Evolutionary conservation across 306 rosid species (phyloP), one percentile per base, ranked within the genome.

Genomic region (Neltuma alba): DNA sequence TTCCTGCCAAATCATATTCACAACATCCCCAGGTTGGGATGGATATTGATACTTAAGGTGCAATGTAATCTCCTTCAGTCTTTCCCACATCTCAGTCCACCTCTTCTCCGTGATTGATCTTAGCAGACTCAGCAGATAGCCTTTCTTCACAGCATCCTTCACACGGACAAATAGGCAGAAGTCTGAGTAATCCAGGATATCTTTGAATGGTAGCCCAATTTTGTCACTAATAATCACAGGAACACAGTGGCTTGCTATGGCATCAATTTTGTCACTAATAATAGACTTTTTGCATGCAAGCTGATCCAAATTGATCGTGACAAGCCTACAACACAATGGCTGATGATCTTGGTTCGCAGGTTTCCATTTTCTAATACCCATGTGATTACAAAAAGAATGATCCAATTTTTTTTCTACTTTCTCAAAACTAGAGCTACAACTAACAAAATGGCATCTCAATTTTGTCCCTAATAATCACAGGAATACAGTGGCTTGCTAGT

Each of bases 401-500:
- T 9, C 15, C 4, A 66, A 3, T n/a, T 47, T 40, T 42, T 34
- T 34, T 21, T 42, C 33, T 50, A 64, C 9, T 20, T 45, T 44
- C 64, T 30, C 63, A 62, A 69, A 70, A 54, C 28, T 45, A 30
- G 62, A 45, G 47, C 75, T 68, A 74, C 44, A n/a, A 76, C 37
- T 8, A 80, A 48, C 34, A 68, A 50, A 40, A 73, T 25, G 97
- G 98, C 62, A 94, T 89, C 84, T 92, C 98, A 72, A 94, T 92
- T 68, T 94, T 82, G 38, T 94, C 97, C 8, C 97, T 94, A 12
- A 94, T 87, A 40, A 92, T 88, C 68, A 94, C 98, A 20, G 98
- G 98, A 78, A 94, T 90, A 78, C 98, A 92, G 72, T 91, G 94
- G 87, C 97, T 91, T 28, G 92, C 93, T 70, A 93, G n/a, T n/a